A percentile compares a stretch with the other conserved stretches of the same genome.
phyloP scores from a whole-genome alignment of 345 rosid species.

The Rhodamnia rubescens region DNA sequence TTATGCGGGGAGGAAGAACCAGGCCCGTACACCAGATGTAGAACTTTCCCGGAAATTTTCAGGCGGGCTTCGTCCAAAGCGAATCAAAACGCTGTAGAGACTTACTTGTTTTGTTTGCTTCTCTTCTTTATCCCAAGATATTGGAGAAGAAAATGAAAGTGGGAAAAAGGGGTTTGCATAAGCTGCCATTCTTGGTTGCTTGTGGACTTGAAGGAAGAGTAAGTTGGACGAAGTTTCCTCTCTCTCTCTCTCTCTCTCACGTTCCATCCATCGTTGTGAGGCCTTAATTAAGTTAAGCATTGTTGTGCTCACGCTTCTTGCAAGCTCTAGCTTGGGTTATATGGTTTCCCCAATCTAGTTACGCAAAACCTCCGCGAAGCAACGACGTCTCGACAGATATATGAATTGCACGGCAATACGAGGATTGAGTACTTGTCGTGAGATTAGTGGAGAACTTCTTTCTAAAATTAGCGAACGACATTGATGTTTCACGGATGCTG shows the following conservation, averaged over 20 bases:
- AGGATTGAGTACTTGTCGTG: neutral
- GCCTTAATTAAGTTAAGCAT: neutral
- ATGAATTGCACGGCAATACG: neutral
- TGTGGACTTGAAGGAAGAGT: neutral
- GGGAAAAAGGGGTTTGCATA: neutral
- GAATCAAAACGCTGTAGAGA: neutral
- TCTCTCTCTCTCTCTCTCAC: neutral
- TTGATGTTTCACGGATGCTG: neutral
- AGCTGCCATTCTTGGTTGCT: neutral
- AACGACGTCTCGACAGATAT: neutral
- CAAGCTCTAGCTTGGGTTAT: neutral
- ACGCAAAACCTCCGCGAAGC: neutral
- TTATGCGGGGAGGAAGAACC: neutral
- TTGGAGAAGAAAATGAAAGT: neutral
- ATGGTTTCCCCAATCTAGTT: neutral
- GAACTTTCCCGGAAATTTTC: slow-evolving; percentile 29
- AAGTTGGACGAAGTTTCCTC: neutral
- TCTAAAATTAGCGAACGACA: neutral
- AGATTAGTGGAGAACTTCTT: neutral
- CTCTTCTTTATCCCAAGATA: neutral
- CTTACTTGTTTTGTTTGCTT: neutral
- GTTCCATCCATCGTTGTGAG: neutral
- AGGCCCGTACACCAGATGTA: neutral
- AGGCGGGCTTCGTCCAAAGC: neutral
- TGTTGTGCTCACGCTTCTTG: neutral